A percentile compares a stretch with the other conserved stretches of the same genome.
Evolutionary conservation across 2,329 filamentous ascomycete genomes (phyloP).

Genomic region (Neonectria sp.): DNA sequence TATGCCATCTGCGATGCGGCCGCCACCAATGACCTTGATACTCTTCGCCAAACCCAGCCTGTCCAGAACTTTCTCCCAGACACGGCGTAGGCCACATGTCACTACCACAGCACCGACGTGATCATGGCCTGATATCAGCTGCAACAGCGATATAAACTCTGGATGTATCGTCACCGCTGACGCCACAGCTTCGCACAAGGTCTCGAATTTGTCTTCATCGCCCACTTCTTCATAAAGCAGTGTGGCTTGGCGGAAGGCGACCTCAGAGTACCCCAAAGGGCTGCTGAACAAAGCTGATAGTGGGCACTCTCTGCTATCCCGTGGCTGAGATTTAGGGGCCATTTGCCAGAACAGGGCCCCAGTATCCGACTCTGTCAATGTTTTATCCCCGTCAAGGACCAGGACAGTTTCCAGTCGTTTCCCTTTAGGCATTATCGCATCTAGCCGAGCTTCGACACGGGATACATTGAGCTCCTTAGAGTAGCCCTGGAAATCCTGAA

Average conservation of each 20-base stretch:
- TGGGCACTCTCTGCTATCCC: not conserved
- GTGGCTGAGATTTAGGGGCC: not conserved
- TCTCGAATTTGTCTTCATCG: not conserved
- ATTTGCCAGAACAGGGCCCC: not conserved
- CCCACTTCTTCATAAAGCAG: not conserved
- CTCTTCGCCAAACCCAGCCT: not conserved
- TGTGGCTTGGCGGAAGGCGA: not conserved
- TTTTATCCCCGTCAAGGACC: not conserved
- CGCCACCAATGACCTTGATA: not conserved
- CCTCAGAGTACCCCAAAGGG: not conserved
- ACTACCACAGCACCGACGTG: not conserved
- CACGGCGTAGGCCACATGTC: not conserved
- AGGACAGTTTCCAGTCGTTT: not conserved
- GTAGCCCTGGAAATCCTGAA: constrained; percentile 25
- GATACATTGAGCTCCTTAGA: constrained; percentile 40
- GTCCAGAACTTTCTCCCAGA: not conserved
- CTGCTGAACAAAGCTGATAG: not conserved
- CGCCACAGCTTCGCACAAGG: not conserved
- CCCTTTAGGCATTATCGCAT: not conserved
- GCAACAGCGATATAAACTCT: not conserved
- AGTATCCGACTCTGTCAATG: not conserved
- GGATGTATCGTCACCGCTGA: not conserved
- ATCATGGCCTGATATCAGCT: not conserved
- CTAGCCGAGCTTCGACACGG: not conserved
- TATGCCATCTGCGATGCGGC: not conserved